Evolutionary conservation across 2,329 filamentous ascomycete species (phyloP), one percentile per base, ranked within the genome.

Genomic region (Coleophoma cylindrospora): DNA sequence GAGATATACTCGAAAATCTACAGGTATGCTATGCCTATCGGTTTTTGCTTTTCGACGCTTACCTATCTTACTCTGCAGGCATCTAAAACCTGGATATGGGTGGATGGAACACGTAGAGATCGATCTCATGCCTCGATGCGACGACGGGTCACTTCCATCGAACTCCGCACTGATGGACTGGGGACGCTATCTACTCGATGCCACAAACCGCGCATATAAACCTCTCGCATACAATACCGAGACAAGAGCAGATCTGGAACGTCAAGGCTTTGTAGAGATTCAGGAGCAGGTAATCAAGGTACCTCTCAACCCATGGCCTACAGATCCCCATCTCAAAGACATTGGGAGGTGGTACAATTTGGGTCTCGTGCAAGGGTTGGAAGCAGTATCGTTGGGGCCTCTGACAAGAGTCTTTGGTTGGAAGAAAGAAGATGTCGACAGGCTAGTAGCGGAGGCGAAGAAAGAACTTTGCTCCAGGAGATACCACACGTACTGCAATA

Each of bases 51-150:
- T 33, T 41, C 15, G 38, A 50, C 48, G 54, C 57, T 68, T 50
- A 66, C 40, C 22, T 2, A 37, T 22, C n/a, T 45, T 27, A 8
- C 9, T 44, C 33, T 34, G 3, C 19, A 90, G 86, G 48, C 88
- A 95, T 63, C 75, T 96, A 22, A 83, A 83, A 59, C 89, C 90
- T 1, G 84, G 85, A 1, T 77, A 73, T 38, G 92, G 91, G 48
- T 80, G 77, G 64, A 77, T 96, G 49, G 91, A 97, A 68, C 90
- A 95, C 58, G 81, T 95, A 44, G 92, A 97, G 66, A 86, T 97
- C 49, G 90, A 97, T 67, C 88, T 88, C 68, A 74, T 79, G 44
- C 89, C 90, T 15, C 81, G 81, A 47, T 87, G 83, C 62, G 85
- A 90, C 55, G 82, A 88, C 59, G 76, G 77, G 34, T 80, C 81